phyloP scores from a whole-genome alignment of 768 basidiomycete species.

The Imleria badia region DNA sequence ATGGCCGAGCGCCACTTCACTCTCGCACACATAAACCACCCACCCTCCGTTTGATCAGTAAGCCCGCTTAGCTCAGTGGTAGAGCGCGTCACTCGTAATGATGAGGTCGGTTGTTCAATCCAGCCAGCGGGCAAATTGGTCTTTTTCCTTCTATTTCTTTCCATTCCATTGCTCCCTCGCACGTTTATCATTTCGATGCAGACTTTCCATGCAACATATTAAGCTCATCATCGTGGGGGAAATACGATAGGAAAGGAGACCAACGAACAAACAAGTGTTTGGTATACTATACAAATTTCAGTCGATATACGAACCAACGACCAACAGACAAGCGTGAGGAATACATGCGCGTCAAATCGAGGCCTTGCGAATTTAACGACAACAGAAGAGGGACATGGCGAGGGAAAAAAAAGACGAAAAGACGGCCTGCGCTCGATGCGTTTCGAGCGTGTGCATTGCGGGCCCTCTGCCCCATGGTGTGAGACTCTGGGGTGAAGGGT shows the following conservation, averaged over 20 bases:
- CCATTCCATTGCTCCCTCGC: too few relatives aligned
- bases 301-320: constrained; percentile 10
- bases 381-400: neutral
- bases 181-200: neutral
- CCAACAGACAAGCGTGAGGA: neutral
- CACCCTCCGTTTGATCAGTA: too few relatives aligned
- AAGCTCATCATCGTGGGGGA: neutral
- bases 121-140: constrained; percentile 38
- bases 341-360: constrained; percentile 9
- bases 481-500: constrained; percentile 2
- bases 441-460: neutral
- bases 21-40: too few relatives aligned
- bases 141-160: too few relatives aligned
- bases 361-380: constrained; percentile 3
- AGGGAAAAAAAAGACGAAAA: neutral
- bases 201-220: too few relatives aligned
- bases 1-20: too few relatives aligned
- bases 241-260: neutral
- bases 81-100: constrained; percentile 47
- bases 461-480: constrained; percentile 7
- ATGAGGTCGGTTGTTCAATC: constrained; percentile 48
- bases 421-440: constrained; percentile 1
- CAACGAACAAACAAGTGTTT: neutral
- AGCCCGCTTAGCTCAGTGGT: constrained; percentile 46
- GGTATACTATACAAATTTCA: constrained; percentile 25